Conservation (phyloP, 2,329 filamentous ascomycete genomes). For the Phaeosphaeriaceae sp. region DNA sequence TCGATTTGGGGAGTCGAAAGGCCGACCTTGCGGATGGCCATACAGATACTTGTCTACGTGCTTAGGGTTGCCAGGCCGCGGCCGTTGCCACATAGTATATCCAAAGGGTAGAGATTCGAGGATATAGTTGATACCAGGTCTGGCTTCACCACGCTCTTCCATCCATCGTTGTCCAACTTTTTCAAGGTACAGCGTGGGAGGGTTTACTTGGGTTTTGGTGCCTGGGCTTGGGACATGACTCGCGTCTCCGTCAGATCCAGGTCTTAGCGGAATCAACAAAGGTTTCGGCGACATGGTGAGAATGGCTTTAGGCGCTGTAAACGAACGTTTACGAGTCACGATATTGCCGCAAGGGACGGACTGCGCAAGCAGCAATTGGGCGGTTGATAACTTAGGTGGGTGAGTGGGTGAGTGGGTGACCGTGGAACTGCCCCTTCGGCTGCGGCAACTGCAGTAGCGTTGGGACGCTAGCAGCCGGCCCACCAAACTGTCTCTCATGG, state of each 20-base stretch:
- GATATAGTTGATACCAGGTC: constrained; percentile 52
- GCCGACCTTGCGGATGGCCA: constrained; percentile 60
- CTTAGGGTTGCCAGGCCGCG: constrained; percentile 48
- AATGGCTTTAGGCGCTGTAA: no score
- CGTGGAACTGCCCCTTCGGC: no score
- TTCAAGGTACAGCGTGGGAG: constrained; percentile 53
- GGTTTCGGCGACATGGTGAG: constrained; percentile 8
- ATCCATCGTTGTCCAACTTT: constrained; percentile 59
- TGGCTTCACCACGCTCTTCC: constrained; percentile 48
- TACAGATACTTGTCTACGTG: constrained; percentile 63
- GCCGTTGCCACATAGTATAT: constrained; percentile 59
- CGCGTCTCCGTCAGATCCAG: constrained; percentile 43
- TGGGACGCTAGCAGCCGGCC: no score
- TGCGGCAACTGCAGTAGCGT: no score
- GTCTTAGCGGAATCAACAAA: constrained; percentile 31
- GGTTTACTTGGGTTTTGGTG: constrained; percentile 44
- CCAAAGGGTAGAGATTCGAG: constrained; percentile 62
- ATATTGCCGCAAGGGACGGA: no score
- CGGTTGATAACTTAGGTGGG: no score
- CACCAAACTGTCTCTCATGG: no score
- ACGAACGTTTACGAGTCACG: no score
- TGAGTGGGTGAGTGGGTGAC: no score
- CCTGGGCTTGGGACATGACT: constrained; percentile 31
- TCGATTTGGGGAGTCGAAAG: constrained; percentile 60
- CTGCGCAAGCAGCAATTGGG: no score